These are phyloP conservation scores for Trametes sp. DNA, from an alignment of 1,284 basidiomycete species.

Conservation along the genomic window DNA sequence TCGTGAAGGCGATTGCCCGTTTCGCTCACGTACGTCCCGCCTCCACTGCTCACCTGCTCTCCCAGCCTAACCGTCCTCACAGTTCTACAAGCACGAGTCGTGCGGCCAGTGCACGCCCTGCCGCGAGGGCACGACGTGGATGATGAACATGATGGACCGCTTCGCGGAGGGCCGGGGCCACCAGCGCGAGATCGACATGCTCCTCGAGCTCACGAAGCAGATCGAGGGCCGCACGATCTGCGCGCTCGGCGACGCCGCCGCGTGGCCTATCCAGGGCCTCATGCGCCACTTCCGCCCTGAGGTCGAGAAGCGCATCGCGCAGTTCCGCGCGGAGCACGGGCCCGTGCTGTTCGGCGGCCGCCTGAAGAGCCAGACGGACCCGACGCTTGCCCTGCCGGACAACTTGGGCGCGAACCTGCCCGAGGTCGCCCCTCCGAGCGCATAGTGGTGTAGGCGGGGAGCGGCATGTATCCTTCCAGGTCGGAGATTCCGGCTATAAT, in stretches of 20 bases:
- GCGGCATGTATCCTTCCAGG: too few species aligned
- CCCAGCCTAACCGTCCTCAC: constrained; percentile 6
- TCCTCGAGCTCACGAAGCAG: constrained; percentile 95
- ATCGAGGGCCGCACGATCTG: constrained; percentile 97
- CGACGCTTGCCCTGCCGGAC: constrained; percentile 81
- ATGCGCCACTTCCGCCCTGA: constrained; percentile 97
- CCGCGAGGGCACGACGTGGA: constrained; percentile 96
- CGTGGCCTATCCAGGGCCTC: constrained; percentile 97
- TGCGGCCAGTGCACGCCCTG: constrained; percentile 99
- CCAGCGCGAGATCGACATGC: constrained; percentile 96
- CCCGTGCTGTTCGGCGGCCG: constrained; percentile 90
- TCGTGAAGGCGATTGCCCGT: constrained; percentile 91
- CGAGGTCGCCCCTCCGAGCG: constrained; percentile 37
- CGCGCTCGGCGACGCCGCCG: constrained; percentile 95
- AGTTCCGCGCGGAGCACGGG: constrained; percentile 84
- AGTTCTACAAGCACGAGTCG: constrained; percentile 98
- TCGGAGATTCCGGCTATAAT: too few species aligned
- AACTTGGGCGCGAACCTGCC: constrained; percentile 70
- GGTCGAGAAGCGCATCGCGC: constrained; percentile 87
- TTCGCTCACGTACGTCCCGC: constrained; percentile 78
- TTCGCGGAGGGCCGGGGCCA: constrained; percentile 91
- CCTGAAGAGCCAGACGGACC: constrained; percentile 75
- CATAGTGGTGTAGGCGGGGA: constrained; percentile 5
- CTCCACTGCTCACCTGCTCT: too few species aligned
- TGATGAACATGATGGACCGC: constrained; percentile 99